Evolutionary conservation across 139 green algal species (phyloP).

Genomic region (Marvania coccoides): DNA sequence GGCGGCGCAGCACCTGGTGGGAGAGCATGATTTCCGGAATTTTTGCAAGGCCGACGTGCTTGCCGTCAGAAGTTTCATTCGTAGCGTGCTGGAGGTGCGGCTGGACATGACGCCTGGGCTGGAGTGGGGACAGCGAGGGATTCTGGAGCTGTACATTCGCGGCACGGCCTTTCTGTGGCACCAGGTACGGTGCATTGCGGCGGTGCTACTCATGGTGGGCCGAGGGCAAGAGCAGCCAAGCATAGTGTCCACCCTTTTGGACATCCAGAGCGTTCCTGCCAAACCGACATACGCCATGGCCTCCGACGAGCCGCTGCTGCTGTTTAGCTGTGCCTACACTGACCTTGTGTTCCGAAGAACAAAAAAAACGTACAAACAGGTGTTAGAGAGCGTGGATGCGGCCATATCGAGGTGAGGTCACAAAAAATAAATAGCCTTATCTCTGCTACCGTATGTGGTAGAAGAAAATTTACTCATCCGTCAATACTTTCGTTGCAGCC

Average conservation of each 20-base stretch:
- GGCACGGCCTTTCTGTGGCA: conserved; percentile 86
- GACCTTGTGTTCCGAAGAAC: conserved; percentile 15
- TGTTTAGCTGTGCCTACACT: conserved; percentile 54
- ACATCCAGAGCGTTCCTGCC: conserved; percentile 39
- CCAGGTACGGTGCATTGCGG: conserved; percentile 91
- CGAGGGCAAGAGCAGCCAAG: conserved; percentile 59
- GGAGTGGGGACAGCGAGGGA: neutral
- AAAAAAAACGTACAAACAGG: neutral
- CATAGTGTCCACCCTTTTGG: conserved; percentile 65
- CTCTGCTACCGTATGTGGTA: neutral
- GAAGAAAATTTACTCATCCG: neutral
- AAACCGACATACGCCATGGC: conserved; percentile 83
- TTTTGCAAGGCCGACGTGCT: conserved; percentile 83
- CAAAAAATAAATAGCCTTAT: too few species aligned
- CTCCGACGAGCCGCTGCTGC: conserved; percentile 69
- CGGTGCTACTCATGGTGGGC: conserved; percentile 88
- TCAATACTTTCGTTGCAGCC: neutral
- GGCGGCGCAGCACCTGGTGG: conserved; percentile 63
- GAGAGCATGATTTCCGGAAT: conserved; percentile 91
- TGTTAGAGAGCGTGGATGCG: conserved; percentile 6
- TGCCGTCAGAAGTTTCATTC: conserved; percentile 50
- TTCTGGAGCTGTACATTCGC: conserved; percentile 40
- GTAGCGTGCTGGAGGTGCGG: conserved; percentile 41
- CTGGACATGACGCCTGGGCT: neutral
- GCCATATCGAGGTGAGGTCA: conserved; percentile 16